phyloP scores from a whole-genome alignment of 169 alveolate genomes.

The Plasmodium yoelii region DNA sequence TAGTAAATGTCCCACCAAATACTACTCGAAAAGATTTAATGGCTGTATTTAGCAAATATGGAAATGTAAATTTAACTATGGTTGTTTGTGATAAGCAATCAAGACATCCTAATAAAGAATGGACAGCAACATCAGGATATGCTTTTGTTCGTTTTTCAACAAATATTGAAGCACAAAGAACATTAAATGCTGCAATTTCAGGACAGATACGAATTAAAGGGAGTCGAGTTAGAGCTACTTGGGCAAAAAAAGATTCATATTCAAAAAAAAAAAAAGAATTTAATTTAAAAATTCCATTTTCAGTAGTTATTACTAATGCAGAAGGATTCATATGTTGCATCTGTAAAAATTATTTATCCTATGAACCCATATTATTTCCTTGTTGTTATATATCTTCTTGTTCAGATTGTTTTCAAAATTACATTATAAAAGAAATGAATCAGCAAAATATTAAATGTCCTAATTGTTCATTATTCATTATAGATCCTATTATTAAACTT shows the following conservation, averaged over 20 bases:
- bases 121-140: constrained; percentile 85
- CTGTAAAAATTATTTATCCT: constrained; percentile 48
- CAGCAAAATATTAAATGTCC: constrained; percentile 31
- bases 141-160: constrained; percentile 82
- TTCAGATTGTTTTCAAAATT: constrained; percentile 46
- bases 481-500: constrained; percentile 36
- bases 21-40: constrained; percentile 79
- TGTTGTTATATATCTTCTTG: constrained; percentile 69
- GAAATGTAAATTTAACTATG: constrained; percentile 81
- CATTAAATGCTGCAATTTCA: constrained; percentile 76
- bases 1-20: constrained; percentile 81
- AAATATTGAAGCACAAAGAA: constrained; percentile 74
- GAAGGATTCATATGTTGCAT: constrained; percentile 64
- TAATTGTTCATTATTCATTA: constrained; percentile 11
- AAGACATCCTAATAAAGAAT: constrained; percentile 83
- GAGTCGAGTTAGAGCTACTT: constrained; percentile 80
- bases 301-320: constrained; percentile 28
- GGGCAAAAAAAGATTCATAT: constrained; percentile 84
- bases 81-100: constrained; percentile 82
- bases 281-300: constrained; percentile 51
- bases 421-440: constrained; percentile 5
- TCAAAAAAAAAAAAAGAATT: constrained; percentile 73
- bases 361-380: constrained; percentile 58
- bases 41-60: constrained; percentile 78
- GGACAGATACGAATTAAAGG: constrained; percentile 80